Evolutionary conservation across 805 yeast species (phyloP).

Genomic region (Kazachstania africana): DNA sequence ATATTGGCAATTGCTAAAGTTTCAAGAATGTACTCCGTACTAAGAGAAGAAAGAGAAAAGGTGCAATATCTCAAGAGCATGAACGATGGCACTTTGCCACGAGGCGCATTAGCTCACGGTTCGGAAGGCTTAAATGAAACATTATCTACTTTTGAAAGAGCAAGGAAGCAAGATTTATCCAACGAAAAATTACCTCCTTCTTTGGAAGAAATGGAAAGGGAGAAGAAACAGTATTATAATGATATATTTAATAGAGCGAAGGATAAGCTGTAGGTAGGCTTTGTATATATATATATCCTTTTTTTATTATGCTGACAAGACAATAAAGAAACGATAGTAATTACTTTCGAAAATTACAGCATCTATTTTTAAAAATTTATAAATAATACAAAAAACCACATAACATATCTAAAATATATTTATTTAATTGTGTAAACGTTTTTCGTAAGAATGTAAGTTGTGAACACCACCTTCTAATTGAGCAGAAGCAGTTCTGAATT

Average conservation of each 20-base stretch:
- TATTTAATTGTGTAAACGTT: conserved; percentile 85
- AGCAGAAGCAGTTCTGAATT: conserved; percentile 96
- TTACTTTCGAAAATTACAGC: too few species aligned
- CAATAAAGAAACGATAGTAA: too few species aligned
- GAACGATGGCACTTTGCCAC: conserved; percentile 71
- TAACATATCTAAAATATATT: too few species aligned
- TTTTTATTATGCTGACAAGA: not conserved
- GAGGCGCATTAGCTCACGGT: conserved; percentile 77
- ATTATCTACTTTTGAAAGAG: conserved; percentile 69
- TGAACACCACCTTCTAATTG: conserved; percentile 98
- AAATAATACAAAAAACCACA: too few species aligned
- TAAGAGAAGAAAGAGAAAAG: conserved; percentile 79
- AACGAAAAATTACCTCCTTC: conserved; percentile 89
- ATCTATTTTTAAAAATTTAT: too few species aligned
- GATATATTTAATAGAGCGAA: conserved; percentile 4
- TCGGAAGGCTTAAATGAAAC: conserved; percentile 64
- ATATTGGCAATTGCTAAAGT: conserved; percentile 94
- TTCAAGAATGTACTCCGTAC: conserved; percentile 79
- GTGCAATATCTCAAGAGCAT: conserved; percentile 67
- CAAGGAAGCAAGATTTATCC: conserved; percentile 61
- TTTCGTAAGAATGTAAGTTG: conserved; percentile 93
- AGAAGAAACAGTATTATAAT: conserved; percentile 33
- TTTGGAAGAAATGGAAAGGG: conserved; percentile 39
- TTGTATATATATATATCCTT: not conserved
- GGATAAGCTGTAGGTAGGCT: not conserved